Conservation (phyloP, 495 filamentous ascomycete species). For the Lepidopterella palustris region DNA sequence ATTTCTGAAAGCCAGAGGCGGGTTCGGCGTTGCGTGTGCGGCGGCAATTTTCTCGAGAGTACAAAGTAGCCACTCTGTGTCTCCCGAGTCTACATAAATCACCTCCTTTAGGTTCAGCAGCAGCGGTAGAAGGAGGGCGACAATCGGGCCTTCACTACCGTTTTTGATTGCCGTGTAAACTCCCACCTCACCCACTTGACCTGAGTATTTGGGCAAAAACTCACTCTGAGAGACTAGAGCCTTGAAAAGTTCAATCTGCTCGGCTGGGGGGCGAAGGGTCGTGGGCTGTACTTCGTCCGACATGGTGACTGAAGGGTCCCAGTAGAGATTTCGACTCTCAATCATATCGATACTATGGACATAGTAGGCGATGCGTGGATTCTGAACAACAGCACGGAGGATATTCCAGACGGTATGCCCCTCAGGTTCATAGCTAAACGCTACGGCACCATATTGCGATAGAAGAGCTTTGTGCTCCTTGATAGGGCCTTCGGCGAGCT, state of each 20-base stretch:
- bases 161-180: background rate
- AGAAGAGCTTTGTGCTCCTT: background rate
- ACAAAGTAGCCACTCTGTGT: background rate
- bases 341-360: background rate
- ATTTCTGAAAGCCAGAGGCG: background rate
- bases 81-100: background rate
- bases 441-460: background rate
- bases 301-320: background rate
- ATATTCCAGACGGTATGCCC: background rate
- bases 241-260: background rate
- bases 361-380: background rate
- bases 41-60: background rate
- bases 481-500: background rate
- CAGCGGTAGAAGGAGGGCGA: conserved; percentile 1
- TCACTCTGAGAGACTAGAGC: background rate
- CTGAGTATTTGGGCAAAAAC: background rate
- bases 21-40: background rate
- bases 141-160: conserved; percentile 2
- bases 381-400: background rate
- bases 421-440: background rate
- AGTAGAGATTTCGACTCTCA: background rate
- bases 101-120: conserved; percentile 5
- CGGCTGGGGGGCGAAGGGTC: background rate
- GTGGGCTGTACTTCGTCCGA: background rate
- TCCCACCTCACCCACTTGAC: background rate